phyloP scores from a whole-genome alignment of 2,329 filamentous ascomycete species.

The Monosporascus sp. region DNA sequence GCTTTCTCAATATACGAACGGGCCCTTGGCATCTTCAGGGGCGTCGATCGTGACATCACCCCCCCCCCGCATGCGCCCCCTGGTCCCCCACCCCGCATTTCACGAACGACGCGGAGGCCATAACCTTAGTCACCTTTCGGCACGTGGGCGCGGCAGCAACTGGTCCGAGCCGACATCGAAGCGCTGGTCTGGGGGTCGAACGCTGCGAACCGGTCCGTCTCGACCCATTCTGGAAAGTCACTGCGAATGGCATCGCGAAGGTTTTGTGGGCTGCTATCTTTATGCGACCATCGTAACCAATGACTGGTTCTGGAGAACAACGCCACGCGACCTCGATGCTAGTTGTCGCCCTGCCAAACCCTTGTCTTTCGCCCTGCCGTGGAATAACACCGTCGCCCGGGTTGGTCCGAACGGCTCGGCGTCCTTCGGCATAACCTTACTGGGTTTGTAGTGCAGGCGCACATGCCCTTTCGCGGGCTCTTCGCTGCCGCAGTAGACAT shows the following conservation, averaged over 20 bases:
- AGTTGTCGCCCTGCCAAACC: not conserved
- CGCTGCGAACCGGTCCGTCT: not conserved
- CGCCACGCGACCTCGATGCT: not conserved
- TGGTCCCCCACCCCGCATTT: too few species aligned
- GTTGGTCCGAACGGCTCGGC: not conserved
- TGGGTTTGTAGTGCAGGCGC: not conserved
- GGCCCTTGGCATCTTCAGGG: too few species aligned
- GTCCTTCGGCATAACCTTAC: not conserved
- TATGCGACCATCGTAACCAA: not conserved
- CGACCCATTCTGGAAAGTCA: not conserved
- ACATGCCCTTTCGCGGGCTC: not conserved
- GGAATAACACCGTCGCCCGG: not conserved
- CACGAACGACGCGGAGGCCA: too few species aligned
- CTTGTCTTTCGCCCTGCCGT: not conserved
- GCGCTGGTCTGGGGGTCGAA: not conserved
- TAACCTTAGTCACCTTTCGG: too few species aligned
- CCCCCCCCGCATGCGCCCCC: too few species aligned
- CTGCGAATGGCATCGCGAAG: not conserved
- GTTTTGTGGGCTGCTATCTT: not conserved
- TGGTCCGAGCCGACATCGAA: not conserved
- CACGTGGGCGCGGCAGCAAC: not conserved
- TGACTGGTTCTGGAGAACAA: not conserved
- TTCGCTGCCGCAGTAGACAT: not conserved
- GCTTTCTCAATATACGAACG: too few species aligned
- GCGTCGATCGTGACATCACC: too few species aligned